A percentile compares a stretch with the other conserved stretches of the same genome.
Evolutionary conservation across 2,329 filamentous ascomycete genomes (phyloP).

Genomic region (Aspergillus persii): DNA sequence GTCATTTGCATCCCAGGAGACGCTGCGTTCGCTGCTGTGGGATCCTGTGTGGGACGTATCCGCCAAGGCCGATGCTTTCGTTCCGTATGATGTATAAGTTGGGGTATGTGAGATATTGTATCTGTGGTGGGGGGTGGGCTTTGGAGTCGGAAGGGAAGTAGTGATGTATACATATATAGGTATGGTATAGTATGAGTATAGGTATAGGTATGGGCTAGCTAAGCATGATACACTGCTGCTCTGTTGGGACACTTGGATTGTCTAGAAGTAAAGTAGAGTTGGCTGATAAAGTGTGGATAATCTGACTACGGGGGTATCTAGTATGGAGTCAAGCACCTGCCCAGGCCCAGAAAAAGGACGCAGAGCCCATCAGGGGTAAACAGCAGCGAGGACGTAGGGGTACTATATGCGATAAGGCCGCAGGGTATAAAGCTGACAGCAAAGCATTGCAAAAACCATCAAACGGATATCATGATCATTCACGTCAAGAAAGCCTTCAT

Average conservation of each 20-base stretch:
- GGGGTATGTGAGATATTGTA: slow-evolving; percentile 37
- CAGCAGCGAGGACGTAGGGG: no score
- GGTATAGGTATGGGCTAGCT: neutral
- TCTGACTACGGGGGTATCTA: no score
- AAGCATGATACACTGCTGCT: neutral
- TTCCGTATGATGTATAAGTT: slow-evolving; percentile 40
- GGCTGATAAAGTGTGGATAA: no score
- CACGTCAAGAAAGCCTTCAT: slow-evolving; percentile 40
- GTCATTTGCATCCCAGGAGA: slow-evolving; percentile 30
- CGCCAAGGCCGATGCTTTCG: slow-evolving; percentile 34
- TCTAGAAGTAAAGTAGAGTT: no score
- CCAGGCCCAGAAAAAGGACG: no score
- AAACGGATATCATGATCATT: slow-evolving; percentile 13
- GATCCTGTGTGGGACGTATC: slow-evolving; percentile 62
- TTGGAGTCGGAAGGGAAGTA: slow-evolving; percentile 27
- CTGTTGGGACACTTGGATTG: neutral
- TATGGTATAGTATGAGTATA: neutral
- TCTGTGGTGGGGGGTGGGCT: slow-evolving; percentile 43
- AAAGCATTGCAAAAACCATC: no score
- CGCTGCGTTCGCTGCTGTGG: slow-evolving; percentile 61
- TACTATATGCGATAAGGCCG: no score
- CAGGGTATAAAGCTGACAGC: no score
- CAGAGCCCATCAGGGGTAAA: no score
- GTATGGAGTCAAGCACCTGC: no score
- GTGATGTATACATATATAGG: slow-evolving; percentile 1